phyloP scores from a whole-genome alignment of 257 asterid species.

The Solanum gracilifrons region DNA sequence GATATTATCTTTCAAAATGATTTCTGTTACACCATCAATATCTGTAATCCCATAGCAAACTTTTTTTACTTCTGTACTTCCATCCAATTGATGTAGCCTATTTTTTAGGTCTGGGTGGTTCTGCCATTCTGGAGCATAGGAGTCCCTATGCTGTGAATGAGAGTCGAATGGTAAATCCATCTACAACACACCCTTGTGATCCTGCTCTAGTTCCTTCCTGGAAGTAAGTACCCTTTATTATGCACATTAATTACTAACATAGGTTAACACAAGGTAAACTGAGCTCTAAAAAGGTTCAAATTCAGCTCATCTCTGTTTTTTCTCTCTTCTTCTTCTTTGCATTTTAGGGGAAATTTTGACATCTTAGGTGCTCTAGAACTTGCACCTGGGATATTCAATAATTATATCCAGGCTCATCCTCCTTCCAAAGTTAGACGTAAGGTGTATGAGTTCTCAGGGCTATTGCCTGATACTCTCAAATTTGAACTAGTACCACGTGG shows the following conservation, averaged over 20 bases:
- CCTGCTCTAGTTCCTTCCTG: conserved; percentile 45
- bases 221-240: conserved; percentile 35
- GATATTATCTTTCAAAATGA: not conserved
- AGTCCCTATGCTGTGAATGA: conserved; percentile 12
- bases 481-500: conserved; percentile 34
- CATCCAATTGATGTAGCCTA: not conserved
- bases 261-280: not conserved
- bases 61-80: not conserved
- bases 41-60: not conserved
- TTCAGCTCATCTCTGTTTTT: not conserved
- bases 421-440: conserved; percentile 35
- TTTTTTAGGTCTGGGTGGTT: conserved; percentile 23
- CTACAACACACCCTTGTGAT: conserved; percentile 1
- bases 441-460: conserved; percentile 37
- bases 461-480: conserved; percentile 47
- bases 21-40: not conserved
- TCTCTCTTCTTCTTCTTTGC: not conserved
- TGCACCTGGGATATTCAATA: conserved; percentile 5
- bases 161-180: conserved; percentile 1
- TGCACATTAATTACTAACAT: not conserved
- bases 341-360: conserved; percentile 51
- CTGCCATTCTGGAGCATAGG: conserved; percentile 1
- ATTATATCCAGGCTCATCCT: conserved; percentile 41
- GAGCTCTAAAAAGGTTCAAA: not conserved
- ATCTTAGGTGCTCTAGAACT: conserved; percentile 6